Conservation (phyloP, 1,139 yeast species). For the Suhomyces guaymorum region DNA sequence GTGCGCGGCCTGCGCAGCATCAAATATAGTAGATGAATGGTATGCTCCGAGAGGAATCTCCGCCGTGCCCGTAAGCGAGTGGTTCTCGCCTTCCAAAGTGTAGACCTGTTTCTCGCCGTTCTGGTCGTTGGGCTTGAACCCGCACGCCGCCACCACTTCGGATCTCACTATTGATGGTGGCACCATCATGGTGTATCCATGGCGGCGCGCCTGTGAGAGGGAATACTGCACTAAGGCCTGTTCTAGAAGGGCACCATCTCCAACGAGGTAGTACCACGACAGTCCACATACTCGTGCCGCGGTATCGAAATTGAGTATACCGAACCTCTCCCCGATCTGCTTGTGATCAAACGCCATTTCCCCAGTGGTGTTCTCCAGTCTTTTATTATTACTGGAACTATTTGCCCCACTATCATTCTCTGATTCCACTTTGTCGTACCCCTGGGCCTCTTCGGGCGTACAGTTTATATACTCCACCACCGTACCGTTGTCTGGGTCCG, state of each 20-base stretch:
- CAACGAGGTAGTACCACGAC: slow-evolving; percentile 84
- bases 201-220: slow-evolving; percentile 58
- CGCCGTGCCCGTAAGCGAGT: slow-evolving; percentile 90
- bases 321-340: slow-evolving; percentile 58
- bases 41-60: slow-evolving; percentile 92
- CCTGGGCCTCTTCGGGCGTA: slow-evolving; percentile 23
- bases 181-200: slow-evolving; percentile 68
- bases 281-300: slow-evolving; percentile 82
- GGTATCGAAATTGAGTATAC: slow-evolving; percentile 64
- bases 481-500: slow-evolving; percentile 39
- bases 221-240: slow-evolving; percentile 87
- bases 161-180: slow-evolving; percentile 88
- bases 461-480: slow-evolving; percentile 55
- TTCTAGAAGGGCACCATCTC: slow-evolving; percentile 87
- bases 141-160: slow-evolving; percentile 85
- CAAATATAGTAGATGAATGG: slow-evolving; percentile 36
- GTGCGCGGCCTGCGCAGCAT: slow-evolving; percentile 18
- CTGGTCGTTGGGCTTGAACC: slow-evolving; percentile 91
- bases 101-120: slow-evolving; percentile 87
- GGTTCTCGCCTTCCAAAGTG: slow-evolving; percentile 47
- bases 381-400: too few relatives aligned
- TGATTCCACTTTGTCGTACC: too few relatives aligned
- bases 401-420: too few relatives aligned
- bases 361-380: too few relatives aligned
- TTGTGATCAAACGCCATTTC: slow-evolving; percentile 55